Base-by-base conservation (phyloP, 345 rosid genomes). In the Rhodomyrtus tomentosa region DNA sequence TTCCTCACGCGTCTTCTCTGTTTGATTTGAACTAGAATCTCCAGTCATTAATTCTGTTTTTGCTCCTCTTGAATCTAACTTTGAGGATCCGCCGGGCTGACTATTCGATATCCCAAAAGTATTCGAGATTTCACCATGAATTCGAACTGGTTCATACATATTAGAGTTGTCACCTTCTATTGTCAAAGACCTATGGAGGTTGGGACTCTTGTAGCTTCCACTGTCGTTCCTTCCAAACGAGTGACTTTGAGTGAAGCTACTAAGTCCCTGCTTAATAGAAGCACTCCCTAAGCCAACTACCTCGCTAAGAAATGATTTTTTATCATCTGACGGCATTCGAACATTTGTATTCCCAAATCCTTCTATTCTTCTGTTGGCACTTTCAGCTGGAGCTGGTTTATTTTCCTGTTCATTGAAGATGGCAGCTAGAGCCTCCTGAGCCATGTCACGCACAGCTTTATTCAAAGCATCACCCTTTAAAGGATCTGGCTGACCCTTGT, bases 261-360 rank as follows among this genome's bases (percentile, higher is more conserved):
- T 96, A 54, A 98, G 88, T 83, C 99, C 99, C 85, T 96, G 99
- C 91, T 92, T 98, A 83, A 98, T 92, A 56, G 99, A 93, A 52
- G 99, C 95, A 89, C 98, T 98, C 86, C 99, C 99, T 83, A 98
- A n/a, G 81, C 93, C 98, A 84, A 98, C 99, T 50, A 98, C 95
- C 91, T 96, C 98, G 85, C 95, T 96, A 59, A 98, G 90, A 90
- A 98, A 96, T 29, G 99, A 96, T 86, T 93, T 98, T 87, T 84
- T 95, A 86, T 98, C 99, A 84, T 98, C 94, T 25, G 92, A 85
- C 3, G 95, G 96, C 86, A 91, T 91, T 84, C 90, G 95, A 85
- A 86, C 95, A 91, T 93, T 95, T 13, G 95, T 94, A 88, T 91
- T 98, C 85, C 99, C 99, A 87, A 98, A 98, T 51, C 99, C 99